A percentile compares a stretch with the other conserved stretches of the same genome.
phyloP scores from a whole-genome alignment of 352 stramenopile species.

The Hyaloperonospora brassicae region DNA sequence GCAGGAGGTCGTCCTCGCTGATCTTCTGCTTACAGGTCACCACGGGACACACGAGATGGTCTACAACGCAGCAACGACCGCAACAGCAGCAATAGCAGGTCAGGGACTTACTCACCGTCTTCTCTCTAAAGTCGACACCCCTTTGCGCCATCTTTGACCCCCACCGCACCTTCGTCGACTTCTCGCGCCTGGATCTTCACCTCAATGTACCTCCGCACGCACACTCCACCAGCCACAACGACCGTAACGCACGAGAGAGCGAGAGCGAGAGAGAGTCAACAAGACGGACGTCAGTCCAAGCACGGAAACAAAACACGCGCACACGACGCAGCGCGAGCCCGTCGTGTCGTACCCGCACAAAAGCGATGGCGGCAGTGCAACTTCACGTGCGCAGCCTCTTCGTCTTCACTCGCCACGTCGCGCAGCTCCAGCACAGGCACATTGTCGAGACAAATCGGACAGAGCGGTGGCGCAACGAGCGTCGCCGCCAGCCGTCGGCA shows the following conservation, averaged over 20 bases:
- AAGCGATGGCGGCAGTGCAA: conserved; percentile 53
- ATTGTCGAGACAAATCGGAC: conserved; percentile 55
- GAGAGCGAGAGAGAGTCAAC: not conserved
- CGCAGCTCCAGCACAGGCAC: conserved; percentile 35
- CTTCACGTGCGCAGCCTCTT: conserved; percentile 30
- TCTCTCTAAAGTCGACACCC: too few relatives aligned
- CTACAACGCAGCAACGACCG: conserved; percentile 13
- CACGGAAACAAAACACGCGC: too few relatives aligned
- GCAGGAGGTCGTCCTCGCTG: conserved; percentile 27
- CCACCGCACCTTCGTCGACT: conserved; percentile 45
- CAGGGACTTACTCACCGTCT: too few relatives aligned
- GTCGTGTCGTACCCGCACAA: conserved; percentile 26
- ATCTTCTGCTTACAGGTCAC: conserved; percentile 41
- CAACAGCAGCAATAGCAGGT: conserved; percentile 3
- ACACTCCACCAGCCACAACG: conserved; percentile 20
- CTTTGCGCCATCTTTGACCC: not conserved
- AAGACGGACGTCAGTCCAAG: not conserved
- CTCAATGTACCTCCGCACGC: conserved; percentile 41
- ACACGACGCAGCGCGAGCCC: too few relatives aligned
- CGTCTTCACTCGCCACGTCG: conserved; percentile 20
- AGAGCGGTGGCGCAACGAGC: conserved; percentile 30
- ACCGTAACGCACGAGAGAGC: not conserved
- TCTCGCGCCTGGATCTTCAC: conserved; percentile 53
- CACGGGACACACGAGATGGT: conserved; percentile 60
- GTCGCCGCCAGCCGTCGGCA: conserved; percentile 46